Percentiles rank a stretch among this genome's conserved stretches.
These are phyloP conservation scores for Ogataea wickerhamii DNA, from an alignment of 805 yeast genomes.

Conservation along the genomic window DNA sequence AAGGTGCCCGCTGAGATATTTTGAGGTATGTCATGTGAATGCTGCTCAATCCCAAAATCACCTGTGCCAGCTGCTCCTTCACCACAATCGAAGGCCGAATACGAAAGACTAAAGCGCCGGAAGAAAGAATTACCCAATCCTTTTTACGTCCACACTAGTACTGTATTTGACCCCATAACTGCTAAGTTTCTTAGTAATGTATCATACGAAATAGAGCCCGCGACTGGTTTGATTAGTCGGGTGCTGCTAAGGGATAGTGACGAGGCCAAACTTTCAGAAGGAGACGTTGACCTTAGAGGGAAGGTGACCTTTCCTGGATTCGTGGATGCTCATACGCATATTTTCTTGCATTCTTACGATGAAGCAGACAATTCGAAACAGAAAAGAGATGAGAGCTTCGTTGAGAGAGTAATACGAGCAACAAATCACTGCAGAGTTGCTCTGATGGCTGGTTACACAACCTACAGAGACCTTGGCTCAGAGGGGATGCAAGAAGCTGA, in stretches of 20 bases:
- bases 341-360: constrained; percentile 29
- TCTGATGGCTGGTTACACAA: constrained; percentile 27
- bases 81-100: constrained; percentile 21
- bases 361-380: constrained; percentile 27
- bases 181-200: constrained; percentile 14
- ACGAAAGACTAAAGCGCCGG: constrained; percentile 14
- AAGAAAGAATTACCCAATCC: constrained; percentile 13
- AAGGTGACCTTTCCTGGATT: constrained; percentile 26
- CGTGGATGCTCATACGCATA: constrained; percentile 31
- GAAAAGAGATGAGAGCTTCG: constrained; percentile 27
- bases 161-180: constrained; percentile 19
- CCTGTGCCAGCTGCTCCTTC: constrained; percentile 15
- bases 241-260: constrained; percentile 8
- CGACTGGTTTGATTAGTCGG: constrained; percentile 19
- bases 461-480: constrained; percentile 30
- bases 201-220: constrained; percentile 20
- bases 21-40: constrained; percentile 23
- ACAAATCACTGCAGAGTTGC: constrained; percentile 26
- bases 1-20: constrained; percentile 8
- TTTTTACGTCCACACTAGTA: constrained; percentile 21
- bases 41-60: constrained; percentile 15
- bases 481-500: constrained; percentile 30
- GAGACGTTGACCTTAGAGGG: constrained; percentile 25
- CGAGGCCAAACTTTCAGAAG: constrained; percentile 2
- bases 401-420: constrained; percentile 26